phyloP scores from a whole-genome alignment of 2,329 filamentous ascomycete genomes.

The Celoporthe dispersa region DNA sequence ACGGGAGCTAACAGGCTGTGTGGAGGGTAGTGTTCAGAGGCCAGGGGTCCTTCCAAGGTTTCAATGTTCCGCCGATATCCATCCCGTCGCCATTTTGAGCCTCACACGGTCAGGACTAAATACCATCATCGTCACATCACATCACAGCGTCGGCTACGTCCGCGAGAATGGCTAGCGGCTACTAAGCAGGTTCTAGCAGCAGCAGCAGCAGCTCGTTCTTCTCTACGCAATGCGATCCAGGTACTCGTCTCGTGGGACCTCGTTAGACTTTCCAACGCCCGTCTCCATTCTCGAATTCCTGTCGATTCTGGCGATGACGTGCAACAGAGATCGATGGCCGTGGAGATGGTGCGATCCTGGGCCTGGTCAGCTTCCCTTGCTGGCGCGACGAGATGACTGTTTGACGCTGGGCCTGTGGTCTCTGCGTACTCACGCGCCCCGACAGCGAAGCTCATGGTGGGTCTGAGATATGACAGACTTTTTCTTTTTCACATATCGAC shows the following conservation, averaged over 20 bases:
- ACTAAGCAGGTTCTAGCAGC: no score
- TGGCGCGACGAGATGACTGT: neutral
- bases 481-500: no score
- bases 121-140: no score
- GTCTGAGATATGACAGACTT: neutral
- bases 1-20: slow-evolving; percentile 1
- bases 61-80: neutral
- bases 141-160: no score
- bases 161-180: no score
- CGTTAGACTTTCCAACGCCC: neutral
- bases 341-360: neutral
- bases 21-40: neutral
- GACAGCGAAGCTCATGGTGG: neutral
- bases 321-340: neutral
- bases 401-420: neutral
- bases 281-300: neutral
- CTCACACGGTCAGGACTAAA: neutral
- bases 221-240: no score
- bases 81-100: neutral
- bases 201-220: no score
- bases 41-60: neutral
- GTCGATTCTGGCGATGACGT: neutral
- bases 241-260: no score
- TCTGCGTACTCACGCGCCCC: neutral
- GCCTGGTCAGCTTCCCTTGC: neutral